Base-by-base conservation (phyloP, 768 basidiomycete genomes). In the Wakefieldia striispora region DNA sequence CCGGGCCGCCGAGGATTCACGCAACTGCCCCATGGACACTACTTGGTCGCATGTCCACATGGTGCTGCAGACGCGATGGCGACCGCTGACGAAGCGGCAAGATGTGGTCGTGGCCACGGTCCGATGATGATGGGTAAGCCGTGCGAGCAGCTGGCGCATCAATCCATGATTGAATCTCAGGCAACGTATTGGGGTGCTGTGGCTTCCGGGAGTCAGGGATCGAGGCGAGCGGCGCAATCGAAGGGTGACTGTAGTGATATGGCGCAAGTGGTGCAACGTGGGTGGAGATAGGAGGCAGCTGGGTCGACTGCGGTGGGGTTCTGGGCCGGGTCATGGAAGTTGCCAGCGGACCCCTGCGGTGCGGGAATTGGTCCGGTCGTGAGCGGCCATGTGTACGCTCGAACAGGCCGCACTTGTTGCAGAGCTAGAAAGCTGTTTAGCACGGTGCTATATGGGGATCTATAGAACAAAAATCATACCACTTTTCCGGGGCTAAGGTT, bases 401-500 rank as follows among this genome's bases (percentile, higher is more conserved):
- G 54, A 89, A 90, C 4, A 90, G 68, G 14, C 88, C 88, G 58
- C 88, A 90, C 63, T 90, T 90, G 74, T 74, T 72, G 61, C 70
- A 72, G 31, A 78, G 67, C 76, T 78, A 45, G 7, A 19, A 29
- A 24, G 24, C 39, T 9, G 43, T 54, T 33, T 27, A 45, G 55
- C 17, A 31, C 11, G 31, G 39, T 50, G 53, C 40, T 36, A 43
- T 41, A 43, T 49, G 34, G 17, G 43, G 46, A 26, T 23, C 12
- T 2, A 34, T 3, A 37, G 29, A 17, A 26, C 5, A 49, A 24
- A 24, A 31, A 6, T 58, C 78, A 50, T 55, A 78, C 78, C 57
- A 91, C 88, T 79, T 91, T 91, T 23, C 88, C 88, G 1, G 87
- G 88, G 50, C 80, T 83, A 50, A 91, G 77, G 60, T 86, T 88